phyloP scores from a whole-genome alignment of 2,329 filamentous ascomycete genomes.

The Penicillium thymicola region DNA sequence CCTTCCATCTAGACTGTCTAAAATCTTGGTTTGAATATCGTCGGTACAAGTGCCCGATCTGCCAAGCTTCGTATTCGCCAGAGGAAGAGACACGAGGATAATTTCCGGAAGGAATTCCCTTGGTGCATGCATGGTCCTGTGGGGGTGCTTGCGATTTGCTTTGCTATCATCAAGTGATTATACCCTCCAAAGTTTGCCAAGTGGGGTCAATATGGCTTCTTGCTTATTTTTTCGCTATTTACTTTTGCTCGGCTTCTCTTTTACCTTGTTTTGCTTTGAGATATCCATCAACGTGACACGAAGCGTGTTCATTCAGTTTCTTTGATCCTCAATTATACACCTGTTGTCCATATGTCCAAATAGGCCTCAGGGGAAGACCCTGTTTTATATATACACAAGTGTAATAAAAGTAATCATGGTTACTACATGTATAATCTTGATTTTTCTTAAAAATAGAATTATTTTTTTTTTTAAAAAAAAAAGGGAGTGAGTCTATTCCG shows the following conservation, averaged over 20 bases:
- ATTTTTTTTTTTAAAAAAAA: no score
- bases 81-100: conserved; percentile 5
- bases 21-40: conserved; percentile 31
- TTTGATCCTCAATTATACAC: not conserved
- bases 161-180: not conserved
- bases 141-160: not conserved
- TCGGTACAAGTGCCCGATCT: conserved; percentile 30
- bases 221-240: not conserved
- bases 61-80: conserved; percentile 27
- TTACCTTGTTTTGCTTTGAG: not conserved
- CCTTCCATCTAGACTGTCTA: conserved; percentile 30
- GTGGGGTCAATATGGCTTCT: not conserved
- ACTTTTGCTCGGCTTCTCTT: not conserved
- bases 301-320: not conserved
- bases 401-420: not conserved
- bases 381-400: not conserved
- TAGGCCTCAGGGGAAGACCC: not conserved
- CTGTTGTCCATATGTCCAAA: not conserved
- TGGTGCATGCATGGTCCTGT: not conserved
- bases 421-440: no score
- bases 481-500: rapidly evolving
- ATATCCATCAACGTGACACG: conserved; percentile 3
- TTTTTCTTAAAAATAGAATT: no score
- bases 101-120: not conserved
- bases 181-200: not conserved